A percentile compares a stretch with the other conserved stretches of the same genome.
Evolutionary conservation across 139 green algal species (phyloP).

Genomic region (Volvox africanus): DNA sequence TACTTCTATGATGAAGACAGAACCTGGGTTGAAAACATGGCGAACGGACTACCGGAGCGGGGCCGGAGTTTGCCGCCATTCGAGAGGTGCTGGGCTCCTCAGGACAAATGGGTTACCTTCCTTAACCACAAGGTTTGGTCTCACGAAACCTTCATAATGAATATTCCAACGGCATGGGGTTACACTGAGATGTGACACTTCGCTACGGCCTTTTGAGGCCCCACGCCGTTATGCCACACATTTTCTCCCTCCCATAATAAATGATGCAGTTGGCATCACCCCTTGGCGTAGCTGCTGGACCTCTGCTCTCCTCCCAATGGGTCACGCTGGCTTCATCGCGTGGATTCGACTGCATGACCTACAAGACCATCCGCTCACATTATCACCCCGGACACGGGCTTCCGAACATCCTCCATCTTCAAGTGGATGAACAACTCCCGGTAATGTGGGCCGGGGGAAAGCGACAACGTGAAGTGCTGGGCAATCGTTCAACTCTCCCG

Average conservation of each 20-base stretch:
- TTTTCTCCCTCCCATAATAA: no score
- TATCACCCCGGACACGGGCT: constrained; percentile 32
- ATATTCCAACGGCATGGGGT: no score
- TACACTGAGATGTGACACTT: no score
- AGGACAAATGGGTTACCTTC: constrained; percentile 50
- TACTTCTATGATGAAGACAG: constrained; percentile 41
- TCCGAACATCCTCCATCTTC: constrained; percentile 38
- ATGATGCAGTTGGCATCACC: constrained; percentile 44
- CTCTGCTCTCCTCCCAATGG: constrained; percentile 53
- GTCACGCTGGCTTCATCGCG: constrained; percentile 32
- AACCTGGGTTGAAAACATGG: constrained; percentile 45
- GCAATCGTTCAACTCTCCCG: no score
- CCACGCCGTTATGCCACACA: no score
- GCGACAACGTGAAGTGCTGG: no score
- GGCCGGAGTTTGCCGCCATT: neutral
- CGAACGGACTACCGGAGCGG: neutral
- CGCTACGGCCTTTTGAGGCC: no score
- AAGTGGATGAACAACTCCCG: constrained; percentile 16
- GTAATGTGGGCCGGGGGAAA: neutral
- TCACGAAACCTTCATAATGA: neutral
- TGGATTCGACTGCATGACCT: constrained; percentile 54
- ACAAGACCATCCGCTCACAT: constrained; percentile 57
- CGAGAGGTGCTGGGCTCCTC: neutral
- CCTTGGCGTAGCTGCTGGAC: constrained; percentile 51
- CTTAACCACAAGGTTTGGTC: constrained; percentile 34